These are phyloP conservation scores for Tulasnella sp. DNA, from an alignment of 768 basidiomycete species.

Conservation along the genomic window DNA sequence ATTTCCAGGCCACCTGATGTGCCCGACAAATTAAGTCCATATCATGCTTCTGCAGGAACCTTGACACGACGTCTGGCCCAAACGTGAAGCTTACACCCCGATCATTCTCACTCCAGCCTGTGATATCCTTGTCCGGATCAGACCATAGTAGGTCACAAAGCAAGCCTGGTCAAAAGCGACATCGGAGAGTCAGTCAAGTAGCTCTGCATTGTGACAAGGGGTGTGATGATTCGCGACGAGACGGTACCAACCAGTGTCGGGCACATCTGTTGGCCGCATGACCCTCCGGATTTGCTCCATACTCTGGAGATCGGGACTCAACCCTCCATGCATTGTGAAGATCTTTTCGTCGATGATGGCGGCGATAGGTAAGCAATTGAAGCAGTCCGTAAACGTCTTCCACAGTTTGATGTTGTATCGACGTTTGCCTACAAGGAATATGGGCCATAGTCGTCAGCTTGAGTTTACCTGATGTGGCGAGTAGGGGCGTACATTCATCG, in stretches of 20 bases:
- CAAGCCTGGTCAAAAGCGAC: conserved; percentile 45
- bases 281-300: conserved; percentile 99
- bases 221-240: neutral
- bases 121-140: conserved; percentile 98
- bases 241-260: conserved; percentile 75
- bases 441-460: neutral
- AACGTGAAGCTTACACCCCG: conserved; percentile 98
- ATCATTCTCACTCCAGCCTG: conserved; percentile 99
- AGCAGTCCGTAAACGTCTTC: conserved; percentile 99
- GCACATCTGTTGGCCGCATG: conserved; percentile 98
- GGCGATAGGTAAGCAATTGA: conserved; percentile 98
- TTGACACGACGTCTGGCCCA: conserved; percentile 93
- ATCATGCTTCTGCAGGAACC: conserved; percentile 98
- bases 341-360: conserved; percentile 99
- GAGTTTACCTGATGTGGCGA: too few relatives aligned
- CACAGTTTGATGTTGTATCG: conserved; percentile 99
- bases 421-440: conserved; percentile 86
- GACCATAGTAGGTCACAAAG: conserved; percentile 97
- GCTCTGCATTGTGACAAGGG: neutral
- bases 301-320: conserved; percentile 94
- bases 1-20: conserved; percentile 63
- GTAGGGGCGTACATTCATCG: conserved; percentile 77
- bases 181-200: neutral
- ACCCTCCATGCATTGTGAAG: conserved; percentile 98
- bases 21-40: conserved; percentile 99